Evolutionary conservation across 2,329 filamentous ascomycete genomes (phyloP), one percentile per base, ranked within the genome.

Genomic region (Pseudogymnoascus verrucosus): DNA sequence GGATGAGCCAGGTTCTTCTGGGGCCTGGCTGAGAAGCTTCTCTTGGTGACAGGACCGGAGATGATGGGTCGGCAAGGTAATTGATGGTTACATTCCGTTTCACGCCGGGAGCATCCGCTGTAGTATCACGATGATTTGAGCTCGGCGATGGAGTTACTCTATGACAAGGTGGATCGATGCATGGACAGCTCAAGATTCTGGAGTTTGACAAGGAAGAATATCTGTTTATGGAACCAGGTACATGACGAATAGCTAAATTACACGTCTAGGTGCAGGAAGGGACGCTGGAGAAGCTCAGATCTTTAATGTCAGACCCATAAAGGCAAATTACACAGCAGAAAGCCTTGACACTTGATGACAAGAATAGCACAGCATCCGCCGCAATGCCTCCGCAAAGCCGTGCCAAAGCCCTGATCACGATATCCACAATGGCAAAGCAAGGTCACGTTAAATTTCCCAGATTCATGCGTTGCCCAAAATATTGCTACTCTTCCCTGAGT

Each of bases 231-330:
- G 51, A 34, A 6, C 19, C 28, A 6, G 11, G 28, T 5, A 16
- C 28, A 34, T 57, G 51, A 31, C 51, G 51, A 57, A 5, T 57
- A 57, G 51, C 51, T 57, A 57, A 57, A 57, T 57, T 57, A 57
- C 51, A 57, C 51, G 28, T 57, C 51, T 57, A 11, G 28, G 6
- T 57, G 28, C 51, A 34, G 28, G 23, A 31, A 57, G 28, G n/a
- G 28, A 57, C n/a, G n/a, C n/a, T 14, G 16, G 28, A 57, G 51
- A 57, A 57, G 51, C 51, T 36, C 51, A 57, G 51, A 57, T 57
- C 28, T 14, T 57, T 57, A 14, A 57, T 57, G n/a, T 5, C 28
- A 57, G 51, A 57, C 28, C 51, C 51, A 57, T 36, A 57, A 36
- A 21, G n/a, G 28, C 51, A 57, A 57, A 34, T 57, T 57, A 34